phyloP scores from a whole-genome alignment of 2,329 filamentous ascomycete species.

The Pseudogymnoascus verrucosus region DNA sequence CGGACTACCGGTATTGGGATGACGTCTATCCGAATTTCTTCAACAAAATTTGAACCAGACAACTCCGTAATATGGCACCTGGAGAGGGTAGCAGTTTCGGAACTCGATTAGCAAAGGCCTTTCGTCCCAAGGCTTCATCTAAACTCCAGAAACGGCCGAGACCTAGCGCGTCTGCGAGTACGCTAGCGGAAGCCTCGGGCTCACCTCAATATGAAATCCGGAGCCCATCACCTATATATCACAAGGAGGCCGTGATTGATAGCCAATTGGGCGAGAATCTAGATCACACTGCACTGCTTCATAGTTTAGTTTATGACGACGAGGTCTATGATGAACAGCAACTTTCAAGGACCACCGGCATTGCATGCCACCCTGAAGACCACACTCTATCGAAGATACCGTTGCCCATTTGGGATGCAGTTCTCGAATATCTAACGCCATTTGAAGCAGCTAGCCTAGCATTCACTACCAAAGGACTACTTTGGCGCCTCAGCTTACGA shows the following conservation, averaged over 20 bases:
- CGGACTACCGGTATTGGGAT: not conserved
- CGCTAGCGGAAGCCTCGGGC: not conserved
- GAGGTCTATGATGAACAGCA: not conserved
- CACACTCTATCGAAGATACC: conserved; percentile 1
- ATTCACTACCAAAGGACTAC: conserved; percentile 40
- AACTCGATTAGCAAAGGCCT: not conserved
- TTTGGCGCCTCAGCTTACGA: conserved; percentile 32
- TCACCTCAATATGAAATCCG: not conserved
- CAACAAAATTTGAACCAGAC: not conserved
- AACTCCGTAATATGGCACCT: not conserved
- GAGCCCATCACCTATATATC: not conserved
- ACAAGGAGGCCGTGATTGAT: conserved; percentile 1
- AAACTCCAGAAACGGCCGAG: not conserved
- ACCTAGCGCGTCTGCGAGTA: not conserved
- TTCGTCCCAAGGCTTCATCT: not conserved
- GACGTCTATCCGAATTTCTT: not conserved
- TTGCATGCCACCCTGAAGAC: not conserved
- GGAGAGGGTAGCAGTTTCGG: not conserved
- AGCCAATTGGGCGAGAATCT: conserved; percentile 25
- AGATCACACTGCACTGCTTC: conserved; percentile 26
- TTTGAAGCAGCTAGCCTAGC: conserved; percentile 42
- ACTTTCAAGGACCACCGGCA: not conserved
- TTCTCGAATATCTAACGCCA: conserved; percentile 35
- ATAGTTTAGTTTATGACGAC: conserved; percentile 19
- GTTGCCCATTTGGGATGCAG: conserved; percentile 36